Percentiles rank a stretch among this genome's conserved stretches.
Evolutionary conservation across 305 asterid species (phyloP).

Genomic region (Solanum hybrid): DNA sequence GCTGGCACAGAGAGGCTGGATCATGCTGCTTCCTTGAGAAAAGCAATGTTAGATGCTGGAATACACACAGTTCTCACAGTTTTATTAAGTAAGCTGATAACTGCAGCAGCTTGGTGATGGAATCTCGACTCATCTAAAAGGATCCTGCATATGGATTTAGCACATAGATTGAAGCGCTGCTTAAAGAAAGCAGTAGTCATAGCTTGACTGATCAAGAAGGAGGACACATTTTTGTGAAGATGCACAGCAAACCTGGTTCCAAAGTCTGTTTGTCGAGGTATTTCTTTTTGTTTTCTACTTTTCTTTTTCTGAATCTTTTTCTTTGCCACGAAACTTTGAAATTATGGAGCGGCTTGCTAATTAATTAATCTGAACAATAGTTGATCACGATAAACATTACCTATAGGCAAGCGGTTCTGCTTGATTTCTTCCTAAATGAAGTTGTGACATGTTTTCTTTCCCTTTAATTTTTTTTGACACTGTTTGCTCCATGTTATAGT

Average conservation of each 20-base stretch:
- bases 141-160: not conserved
- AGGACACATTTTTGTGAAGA: not conserved
- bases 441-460: not conserved
- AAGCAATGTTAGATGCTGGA: constrained; percentile 44
- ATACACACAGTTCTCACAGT: constrained; percentile 53
- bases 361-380: not conserved
- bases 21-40: constrained; percentile 54
- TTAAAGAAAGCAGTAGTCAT: not conserved
- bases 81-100: not conserved
- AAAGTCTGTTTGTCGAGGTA: not conserved
- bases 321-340: not conserved
- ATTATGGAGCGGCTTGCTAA: not conserved
- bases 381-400: not conserved
- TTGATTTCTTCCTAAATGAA: not conserved
- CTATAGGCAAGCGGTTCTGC: not conserved
- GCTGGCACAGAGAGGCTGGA: constrained; percentile 30
- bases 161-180: not conserved
- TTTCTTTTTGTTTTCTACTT: not conserved
- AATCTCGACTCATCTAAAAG: not conserved
- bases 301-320: not conserved
- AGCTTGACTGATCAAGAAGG: not conserved
- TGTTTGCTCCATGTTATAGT: not conserved
- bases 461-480: not conserved
- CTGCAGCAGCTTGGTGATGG: not conserved
- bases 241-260: not conserved